Percentiles rank a stretch among this genome's conserved stretches.
Conservation (phyloP, 2,329 filamentous ascomycete species). For the Colletotrichum lindemuthianum region DNA sequence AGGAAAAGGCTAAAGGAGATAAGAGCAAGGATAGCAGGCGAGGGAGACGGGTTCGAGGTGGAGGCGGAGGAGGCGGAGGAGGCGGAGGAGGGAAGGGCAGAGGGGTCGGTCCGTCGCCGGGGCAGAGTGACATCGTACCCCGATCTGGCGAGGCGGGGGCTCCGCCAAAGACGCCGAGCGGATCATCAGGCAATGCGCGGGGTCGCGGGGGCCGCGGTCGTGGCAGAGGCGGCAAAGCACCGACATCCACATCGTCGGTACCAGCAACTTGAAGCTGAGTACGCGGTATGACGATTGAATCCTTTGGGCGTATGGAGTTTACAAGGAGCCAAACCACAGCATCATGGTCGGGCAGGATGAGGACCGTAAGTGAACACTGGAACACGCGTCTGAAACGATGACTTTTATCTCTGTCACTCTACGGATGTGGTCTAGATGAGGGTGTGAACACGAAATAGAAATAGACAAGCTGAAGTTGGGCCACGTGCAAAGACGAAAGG, state of each 20-base stretch:
- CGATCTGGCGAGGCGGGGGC: slow-evolving; percentile 7
- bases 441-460: too few relatives aligned
- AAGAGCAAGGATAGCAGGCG: slow-evolving; percentile 38
- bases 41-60: slow-evolving; percentile 40
- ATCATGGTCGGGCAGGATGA: background rate
- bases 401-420: too few relatives aligned
- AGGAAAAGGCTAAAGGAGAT: slow-evolving; percentile 56
- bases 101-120: background rate
- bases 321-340: slow-evolving; percentile 1
- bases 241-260: background rate
- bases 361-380: too few relatives aligned
- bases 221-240: slow-evolving; percentile 30
- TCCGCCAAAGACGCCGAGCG: slow-evolving; percentile 11
- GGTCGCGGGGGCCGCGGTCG: slow-evolving; percentile 28
- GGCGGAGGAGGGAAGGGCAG: slow-evolving; percentile 40
- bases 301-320: background rate
- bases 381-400: too few relatives aligned
- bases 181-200: slow-evolving; percentile 10
- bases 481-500: too few relatives aligned
- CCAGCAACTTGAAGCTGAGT: slow-evolving; percentile 11
- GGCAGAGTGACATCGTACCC: slow-evolving; percentile 1
- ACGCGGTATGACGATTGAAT: background rate
- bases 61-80: slow-evolving; percentile 41
- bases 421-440: too few relatives aligned
- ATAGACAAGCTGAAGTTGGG: too few relatives aligned